These are phyloP conservation scores for Wickerhamiella sergipiensis DNA, from an alignment of 805 yeast genomes.

Conservation along the genomic window DNA sequence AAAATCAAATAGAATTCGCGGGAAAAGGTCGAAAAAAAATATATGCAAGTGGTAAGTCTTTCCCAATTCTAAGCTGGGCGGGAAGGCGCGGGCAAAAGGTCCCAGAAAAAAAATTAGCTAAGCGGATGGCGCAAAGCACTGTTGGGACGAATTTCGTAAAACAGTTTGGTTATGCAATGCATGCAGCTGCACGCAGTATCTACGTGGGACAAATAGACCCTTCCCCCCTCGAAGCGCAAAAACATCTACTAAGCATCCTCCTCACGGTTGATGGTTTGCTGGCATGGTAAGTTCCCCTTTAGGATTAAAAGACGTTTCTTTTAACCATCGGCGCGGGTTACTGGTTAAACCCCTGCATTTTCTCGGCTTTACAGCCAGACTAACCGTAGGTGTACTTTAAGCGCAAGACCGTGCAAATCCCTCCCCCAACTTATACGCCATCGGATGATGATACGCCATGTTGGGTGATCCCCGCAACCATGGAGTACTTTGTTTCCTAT, in stretches of 20 bases:
- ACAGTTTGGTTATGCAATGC: conserved; percentile 1
- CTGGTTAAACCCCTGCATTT: neutral
- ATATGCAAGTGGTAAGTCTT: no score
- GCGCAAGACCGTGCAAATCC: conserved; percentile 23
- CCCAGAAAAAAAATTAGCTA: neutral
- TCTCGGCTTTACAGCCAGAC: neutral
- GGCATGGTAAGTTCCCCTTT: neutral
- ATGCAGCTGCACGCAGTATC: conserved; percentile 1
- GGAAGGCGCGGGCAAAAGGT: no score
- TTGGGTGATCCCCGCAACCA: conserved; percentile 72
- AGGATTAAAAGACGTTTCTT: neutral
- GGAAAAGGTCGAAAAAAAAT: neutral
- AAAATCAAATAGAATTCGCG: neutral
- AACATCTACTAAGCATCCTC: neutral
- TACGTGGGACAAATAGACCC: neutral
- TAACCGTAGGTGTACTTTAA: conserved; percentile 26
- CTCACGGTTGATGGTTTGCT: neutral
- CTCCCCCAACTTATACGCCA: conserved; percentile 17
- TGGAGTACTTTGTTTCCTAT: conserved; percentile 74
- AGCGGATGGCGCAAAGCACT: neutral
- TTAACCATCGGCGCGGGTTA: neutral
- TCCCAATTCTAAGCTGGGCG: no score
- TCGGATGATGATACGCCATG: conserved; percentile 37
- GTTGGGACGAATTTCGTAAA: neutral
- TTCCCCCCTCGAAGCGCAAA: neutral